Percentiles rank a stretch among this genome's conserved stretches.
phyloP scores from a whole-genome alignment of 148 eudicot genomes.

The Agrostemma githago region DNA sequence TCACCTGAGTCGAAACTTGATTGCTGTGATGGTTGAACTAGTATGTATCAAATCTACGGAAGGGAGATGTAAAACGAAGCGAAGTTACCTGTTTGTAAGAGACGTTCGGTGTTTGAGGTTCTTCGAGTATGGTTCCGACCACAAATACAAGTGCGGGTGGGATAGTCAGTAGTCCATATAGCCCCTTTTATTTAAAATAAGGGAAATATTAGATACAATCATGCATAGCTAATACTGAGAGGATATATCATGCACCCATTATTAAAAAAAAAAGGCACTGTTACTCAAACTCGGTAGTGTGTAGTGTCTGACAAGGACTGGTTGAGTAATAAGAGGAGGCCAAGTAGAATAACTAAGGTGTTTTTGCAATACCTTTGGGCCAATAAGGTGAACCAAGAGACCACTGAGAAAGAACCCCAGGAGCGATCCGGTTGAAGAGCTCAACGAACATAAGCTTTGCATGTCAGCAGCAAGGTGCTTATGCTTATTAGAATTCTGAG shows the following conservation, averaged over 20 bases:
- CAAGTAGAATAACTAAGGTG: background rate
- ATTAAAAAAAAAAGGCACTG: too few relatives aligned
- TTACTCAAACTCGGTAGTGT: too few relatives aligned
- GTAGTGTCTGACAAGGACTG: too few relatives aligned
- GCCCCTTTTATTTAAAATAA: conserved; percentile 49
- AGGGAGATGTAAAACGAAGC: conserved; percentile 4
- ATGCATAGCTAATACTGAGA: background rate
- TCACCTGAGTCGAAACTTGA: conserved; percentile 38
- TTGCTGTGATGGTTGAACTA: background rate
- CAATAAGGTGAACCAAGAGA: conserved; percentile 73
- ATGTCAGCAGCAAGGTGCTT: conserved; percentile 77
- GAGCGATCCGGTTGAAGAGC: conserved; percentile 73
- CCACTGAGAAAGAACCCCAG: conserved; percentile 85
- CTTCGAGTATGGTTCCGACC: conserved; percentile 68
- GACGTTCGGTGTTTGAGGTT: conserved; percentile 40
- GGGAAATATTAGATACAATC: conserved; percentile 11
- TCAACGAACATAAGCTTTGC: conserved; percentile 88
- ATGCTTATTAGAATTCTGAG: conserved; percentile 66
- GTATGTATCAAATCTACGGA: background rate
- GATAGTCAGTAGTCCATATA: conserved; percentile 67
- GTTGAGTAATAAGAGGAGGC: too few relatives aligned
- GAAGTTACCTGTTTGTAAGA: conserved; percentile 60
- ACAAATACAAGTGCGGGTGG: conserved; percentile 61
- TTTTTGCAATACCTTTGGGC: conserved; percentile 53
- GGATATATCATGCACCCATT: too few relatives aligned